A percentile compares a stretch with the other conserved stretches of the same genome.
Conservation (phyloP, 2,329 filamentous ascomycete genomes). For the Neurospora crassa region DNA sequence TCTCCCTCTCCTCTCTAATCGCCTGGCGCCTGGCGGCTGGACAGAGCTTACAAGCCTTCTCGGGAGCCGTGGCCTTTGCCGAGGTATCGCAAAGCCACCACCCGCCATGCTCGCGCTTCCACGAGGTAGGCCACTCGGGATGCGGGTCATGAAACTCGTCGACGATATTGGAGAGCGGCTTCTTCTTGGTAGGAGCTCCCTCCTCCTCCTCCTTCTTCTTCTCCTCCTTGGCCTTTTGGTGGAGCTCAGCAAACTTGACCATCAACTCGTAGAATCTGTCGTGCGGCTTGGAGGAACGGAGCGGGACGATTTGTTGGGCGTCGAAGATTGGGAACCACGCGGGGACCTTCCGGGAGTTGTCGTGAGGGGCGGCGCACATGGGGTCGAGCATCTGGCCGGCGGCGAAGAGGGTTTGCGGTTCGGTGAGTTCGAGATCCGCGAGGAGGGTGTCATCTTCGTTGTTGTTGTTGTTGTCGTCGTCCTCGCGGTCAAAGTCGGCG, state of each 20-base stretch:
- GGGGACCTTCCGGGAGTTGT: background rate
- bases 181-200: background rate
- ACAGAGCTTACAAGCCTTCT: constrained; percentile 8
- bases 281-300: background rate
- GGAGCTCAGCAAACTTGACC: background rate
- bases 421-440: background rate
- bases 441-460: background rate
- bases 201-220: background rate
- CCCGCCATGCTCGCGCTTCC: constrained; percentile 7
- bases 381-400: background rate
- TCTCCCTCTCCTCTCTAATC: background rate
- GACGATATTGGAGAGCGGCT: background rate
- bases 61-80: background rate
- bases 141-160: constrained; percentile 8
- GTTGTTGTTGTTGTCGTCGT: background rate
- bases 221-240: background rate
- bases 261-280: constrained; percentile 7
- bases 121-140: constrained; percentile 4
- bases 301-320: constrained; percentile 1
- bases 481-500: background rate
- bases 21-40: background rate
- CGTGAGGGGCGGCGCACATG: background rate
- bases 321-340: constrained; percentile 11
- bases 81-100: constrained; percentile 7
- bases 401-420: background rate